Evolutionary conservation across 2,329 filamentous ascomycete genomes (phyloP).

Genomic region (Monosporascus cannonballus): DNA sequence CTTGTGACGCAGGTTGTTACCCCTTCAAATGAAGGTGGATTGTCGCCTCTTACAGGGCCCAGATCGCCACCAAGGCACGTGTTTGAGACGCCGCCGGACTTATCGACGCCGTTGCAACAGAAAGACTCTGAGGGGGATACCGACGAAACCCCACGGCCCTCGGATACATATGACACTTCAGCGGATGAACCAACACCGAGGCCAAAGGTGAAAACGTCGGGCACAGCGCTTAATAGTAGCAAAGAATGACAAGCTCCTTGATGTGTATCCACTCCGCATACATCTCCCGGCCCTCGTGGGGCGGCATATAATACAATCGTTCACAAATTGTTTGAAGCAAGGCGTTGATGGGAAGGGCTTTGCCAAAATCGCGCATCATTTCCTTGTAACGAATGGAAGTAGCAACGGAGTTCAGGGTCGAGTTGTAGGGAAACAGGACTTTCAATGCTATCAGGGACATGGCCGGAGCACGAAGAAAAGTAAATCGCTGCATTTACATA

Average conservation of each 20-base stretch:
- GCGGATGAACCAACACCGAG: conserved; percentile 37
- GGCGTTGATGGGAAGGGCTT: conserved; percentile 17
- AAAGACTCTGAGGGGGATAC: conserved; percentile 16
- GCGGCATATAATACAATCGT: conserved; percentile 1
- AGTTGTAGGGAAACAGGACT: neutral
- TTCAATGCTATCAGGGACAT: neutral
- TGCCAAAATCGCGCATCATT: conserved; percentile 16
- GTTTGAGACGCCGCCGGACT: conserved; percentile 24
- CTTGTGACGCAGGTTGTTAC: conserved; percentile 48
- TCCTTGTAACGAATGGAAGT: conserved; percentile 14
- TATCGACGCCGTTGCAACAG: conserved; percentile 13
- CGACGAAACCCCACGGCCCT: conserved; percentile 40
- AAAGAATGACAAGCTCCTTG: conserved; percentile 4
- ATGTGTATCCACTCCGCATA: neutral
- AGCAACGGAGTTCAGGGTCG: conserved; percentile 18
- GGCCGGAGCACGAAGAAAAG: neutral
- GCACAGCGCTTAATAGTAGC: conserved; percentile 4
- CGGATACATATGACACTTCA: conserved; percentile 9
- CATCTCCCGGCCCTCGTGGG: neutral
- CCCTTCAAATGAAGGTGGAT: conserved; percentile 36
- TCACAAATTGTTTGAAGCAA: conserved; percentile 14
- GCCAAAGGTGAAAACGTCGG: conserved; percentile 17
- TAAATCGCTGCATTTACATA: neutral
- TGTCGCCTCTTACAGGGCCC: conserved; percentile 17
- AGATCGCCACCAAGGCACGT: conserved; percentile 12